Evolutionary conservation across 305 asterid species (phyloP), one percentile per base, ranked within the genome.

Genomic region (Stenogyne calaminthoides): DNA sequence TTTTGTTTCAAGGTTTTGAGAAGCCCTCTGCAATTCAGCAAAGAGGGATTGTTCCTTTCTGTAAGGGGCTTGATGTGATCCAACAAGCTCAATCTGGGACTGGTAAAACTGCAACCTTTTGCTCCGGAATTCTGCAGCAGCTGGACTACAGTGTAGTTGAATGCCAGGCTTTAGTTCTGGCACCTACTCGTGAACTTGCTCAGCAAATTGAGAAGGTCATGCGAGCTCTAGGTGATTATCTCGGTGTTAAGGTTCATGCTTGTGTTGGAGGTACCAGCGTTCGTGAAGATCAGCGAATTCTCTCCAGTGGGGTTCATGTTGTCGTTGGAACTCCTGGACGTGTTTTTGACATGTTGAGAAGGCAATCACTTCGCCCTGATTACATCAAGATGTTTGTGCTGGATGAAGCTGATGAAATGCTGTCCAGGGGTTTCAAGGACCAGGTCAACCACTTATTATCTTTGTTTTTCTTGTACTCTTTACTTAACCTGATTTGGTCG

Each of bases 21-120:
- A 92, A 92, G 86, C 97, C 97, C 36, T 92, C 97, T 59, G 97
- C 97, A 15, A 92, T 92, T 61, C 97, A 92, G 76, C 97, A 91
- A 79, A 87, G 96, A 78, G 97, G 97, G 39, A 91, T 91, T 69
- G 97, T 89, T 63, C 97, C 97, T 44, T 91, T 91, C 81, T 84
- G 90, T 84, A 89, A 89, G 85, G 96, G 97, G 12, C 91, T 89
- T 70, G 96, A 89, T 82, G 96, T 91, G 56, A 91, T 91, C 71
- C 96, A 91, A 74, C 97, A 91, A 77, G 97, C 97, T 20, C 97
- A 92, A 58, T 92, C 97, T 20, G 97, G 96, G 11, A 92, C 97
- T 6, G 97, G 96, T 2, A 89, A 89, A 82, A 89, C 96, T 0
- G 96, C 96, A 34, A 92, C 97, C 9, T 92, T 91, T 83, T 91